Evolutionary conservation across 2,329 filamentous ascomycete genomes (phyloP), one percentile per base, ranked within the genome.

Genomic region (Colletotrichum aenigma): DNA sequence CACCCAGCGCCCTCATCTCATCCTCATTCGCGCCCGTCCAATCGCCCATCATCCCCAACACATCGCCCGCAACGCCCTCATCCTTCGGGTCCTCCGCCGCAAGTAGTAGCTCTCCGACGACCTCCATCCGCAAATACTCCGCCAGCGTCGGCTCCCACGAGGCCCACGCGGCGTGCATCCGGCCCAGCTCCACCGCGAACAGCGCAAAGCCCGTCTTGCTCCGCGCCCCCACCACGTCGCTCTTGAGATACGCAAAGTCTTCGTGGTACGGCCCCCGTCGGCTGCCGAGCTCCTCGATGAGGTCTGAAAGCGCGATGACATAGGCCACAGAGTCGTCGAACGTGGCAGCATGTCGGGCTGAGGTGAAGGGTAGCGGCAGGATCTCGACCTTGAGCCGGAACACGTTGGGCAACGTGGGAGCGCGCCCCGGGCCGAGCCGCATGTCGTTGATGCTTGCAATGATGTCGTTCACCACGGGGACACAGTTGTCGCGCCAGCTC

Each of bases 211-310:
- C 18, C 4, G 13, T 34, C 6, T 58, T 68, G 21, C 4, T 32
- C 13, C 18, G 28, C 12, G 28, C 7, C 32, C n/a, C 8, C n/a
- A 24, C 10, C 28, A 56, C 13, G 8, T n/a, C 16, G 4, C 77
- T 26, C 48, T 77, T 76, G 26, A 82, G 43, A 2, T 60, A 48
- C 9, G 60, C 18, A 32, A 82, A 78, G 26, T 81, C 79, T 1
- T 67, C 55, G 38, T 82, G 81, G 24, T 82, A 82, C 1, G 79
- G 81, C 9, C 24, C 8, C 12, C 38, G 74, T 1, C 77, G 77
- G 1, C 9, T 38, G 1, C 66, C 75, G 1, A 82, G 78, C 30
- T 26, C 18, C 2, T 70, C 65, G 4, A 80, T 68, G 3, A 79
- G 69, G 1, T 26, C 38, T 12, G 76, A 78, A 4, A 82, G 43